A percentile compares a stretch with the other conserved stretches of the same genome.
These are phyloP conservation scores for Tylopilus vinaceipallidus DNA, from an alignment of 768 basidiomycete species.

Conservation along the genomic window DNA sequence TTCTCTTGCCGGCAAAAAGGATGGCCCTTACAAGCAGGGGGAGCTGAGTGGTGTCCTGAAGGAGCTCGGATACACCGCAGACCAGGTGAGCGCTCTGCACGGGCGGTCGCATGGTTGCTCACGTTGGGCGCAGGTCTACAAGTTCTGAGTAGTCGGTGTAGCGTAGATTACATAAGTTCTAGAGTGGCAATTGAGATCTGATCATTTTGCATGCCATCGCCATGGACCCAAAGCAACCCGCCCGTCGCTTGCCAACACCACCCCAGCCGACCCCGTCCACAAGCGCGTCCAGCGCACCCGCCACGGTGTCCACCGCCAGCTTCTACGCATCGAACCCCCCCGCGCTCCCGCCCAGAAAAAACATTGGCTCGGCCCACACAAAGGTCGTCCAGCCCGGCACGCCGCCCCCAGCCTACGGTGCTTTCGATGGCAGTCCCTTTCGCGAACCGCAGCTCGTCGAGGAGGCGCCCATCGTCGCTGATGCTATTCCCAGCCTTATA, in stretches of 20 bases:
- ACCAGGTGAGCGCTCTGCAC: constrained; percentile 58
- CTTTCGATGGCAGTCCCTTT: constrained; percentile 31
- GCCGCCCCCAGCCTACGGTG: constrained; percentile 27
- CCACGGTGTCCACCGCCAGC: constrained; percentile 26
- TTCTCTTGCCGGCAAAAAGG: constrained; percentile 87
- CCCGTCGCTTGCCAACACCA: constrained; percentile 32
- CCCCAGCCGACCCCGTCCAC: constrained; percentile 42
- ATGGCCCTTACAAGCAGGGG: constrained; percentile 77
- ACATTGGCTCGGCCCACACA: constrained; percentile 38
- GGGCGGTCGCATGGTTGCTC: not conserved
- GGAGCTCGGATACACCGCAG: constrained; percentile 79
- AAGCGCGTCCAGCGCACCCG: constrained; percentile 32
- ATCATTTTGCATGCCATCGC: constrained; percentile 19
- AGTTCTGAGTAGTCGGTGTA: constrained; percentile 33
- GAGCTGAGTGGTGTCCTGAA: constrained; percentile 79
- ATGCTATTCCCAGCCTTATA: constrained; percentile 37
- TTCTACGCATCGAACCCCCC: constrained; percentile 35
- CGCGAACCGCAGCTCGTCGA: constrained; percentile 57
- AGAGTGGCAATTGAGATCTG: too few relatives aligned
- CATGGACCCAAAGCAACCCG: constrained; percentile 38
- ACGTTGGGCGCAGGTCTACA: constrained; percentile 36
- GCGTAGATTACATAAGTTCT: constrained; percentile 33
- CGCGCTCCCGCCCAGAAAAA: constrained; percentile 35
- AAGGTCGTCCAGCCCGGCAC: constrained; percentile 30
- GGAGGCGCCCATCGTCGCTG: constrained; percentile 39